Conservation (phyloP, 345 rosid species). For the Adansonia digitata region DNA sequence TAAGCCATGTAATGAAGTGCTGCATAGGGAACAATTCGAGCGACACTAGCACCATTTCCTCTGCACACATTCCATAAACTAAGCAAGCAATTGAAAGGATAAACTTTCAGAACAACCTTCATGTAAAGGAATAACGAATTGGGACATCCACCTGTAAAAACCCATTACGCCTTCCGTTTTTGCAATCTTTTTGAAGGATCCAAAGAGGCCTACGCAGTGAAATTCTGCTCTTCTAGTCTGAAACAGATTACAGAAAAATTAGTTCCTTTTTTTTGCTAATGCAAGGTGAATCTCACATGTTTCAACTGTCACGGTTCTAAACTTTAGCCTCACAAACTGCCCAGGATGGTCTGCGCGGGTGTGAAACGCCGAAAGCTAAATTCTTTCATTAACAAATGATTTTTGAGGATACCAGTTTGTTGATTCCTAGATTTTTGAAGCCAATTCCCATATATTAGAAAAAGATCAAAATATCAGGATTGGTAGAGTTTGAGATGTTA, state of each 20-base stretch:
- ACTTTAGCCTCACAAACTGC: too few relatives aligned
- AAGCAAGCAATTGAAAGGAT: slow-evolving; percentile 1
- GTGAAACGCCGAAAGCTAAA: too few relatives aligned
- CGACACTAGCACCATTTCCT: slow-evolving; percentile 93
- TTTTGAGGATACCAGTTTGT: not conserved
- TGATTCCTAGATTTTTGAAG: not conserved
- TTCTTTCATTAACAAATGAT: not conserved
- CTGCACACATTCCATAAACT: slow-evolving; percentile 33
- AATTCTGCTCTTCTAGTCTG: slow-evolving; percentile 89
- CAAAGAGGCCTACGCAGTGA: slow-evolving; percentile 56
- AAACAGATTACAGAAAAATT: slow-evolving; percentile 23
- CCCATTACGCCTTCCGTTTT: slow-evolving; percentile 81
- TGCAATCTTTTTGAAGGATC: slow-evolving; percentile 71
- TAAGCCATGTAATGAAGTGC: slow-evolving; percentile 96
- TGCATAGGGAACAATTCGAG: slow-evolving; percentile 88
- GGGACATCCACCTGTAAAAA: slow-evolving; percentile 63
- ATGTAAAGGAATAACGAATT: slow-evolving; percentile 8
- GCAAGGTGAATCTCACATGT: not conserved
- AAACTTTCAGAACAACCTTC: not conserved
- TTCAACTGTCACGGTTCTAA: too few relatives aligned
- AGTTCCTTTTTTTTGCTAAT: slow-evolving; percentile 13
- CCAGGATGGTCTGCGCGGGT: too few relatives aligned
- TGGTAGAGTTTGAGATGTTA: not conserved
- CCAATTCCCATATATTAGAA: not conserved
- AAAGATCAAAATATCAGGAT: not conserved